Evolutionary conservation across 2,329 filamentous ascomycete species (phyloP), one percentile per base, ranked within the genome.

Genomic region (Curvularia eragrostidis): DNA sequence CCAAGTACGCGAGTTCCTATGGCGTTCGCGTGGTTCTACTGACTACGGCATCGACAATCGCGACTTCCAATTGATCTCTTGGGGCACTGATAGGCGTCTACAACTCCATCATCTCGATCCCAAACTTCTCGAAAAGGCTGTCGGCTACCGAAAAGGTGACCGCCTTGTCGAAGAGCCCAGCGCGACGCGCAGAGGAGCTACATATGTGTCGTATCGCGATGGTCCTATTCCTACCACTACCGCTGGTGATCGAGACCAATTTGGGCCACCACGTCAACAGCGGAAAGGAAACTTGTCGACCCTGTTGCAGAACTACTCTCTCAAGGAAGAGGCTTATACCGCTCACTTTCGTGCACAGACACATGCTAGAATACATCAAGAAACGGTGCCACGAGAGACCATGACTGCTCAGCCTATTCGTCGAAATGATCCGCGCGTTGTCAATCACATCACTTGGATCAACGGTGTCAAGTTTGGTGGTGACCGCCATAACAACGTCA

Each of bases 11-110:
- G 93, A 97, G 68, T 97, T 97, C 60, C 79, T 97, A 10, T 97
- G 93, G 93, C 85, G 93, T 73, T 86, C 87, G 47, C 87, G 93
- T 54, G 93, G 93, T 8, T 68, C 66, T 36, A 81, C 82, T 19
- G 84, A 85, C 18, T 85, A 91, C 52, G 84, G 85, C n/a, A 78
- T 89, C 44, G 93, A 97, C 68, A 82, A 93, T 61, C 87, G 94
- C 67, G 93, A 97, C 51, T 97, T 97, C 63, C 93, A 97, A 75
- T 82, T 97, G 18, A 91, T 97, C 0, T 93, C 93, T 0, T 97
- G 93, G 93, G 93, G 93, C 24, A 89, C 91, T 48, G 94, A 97
- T 74, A 90, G 90, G 64, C 86, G 93, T 69, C 81, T 97, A 28
- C 88, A 90, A 48, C 82, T 97, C 26, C 91, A 96, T 71, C 88